Conservation (phyloP, 2,329 filamentous ascomycete genomes). For the Hypoxylon sp. region DNA sequence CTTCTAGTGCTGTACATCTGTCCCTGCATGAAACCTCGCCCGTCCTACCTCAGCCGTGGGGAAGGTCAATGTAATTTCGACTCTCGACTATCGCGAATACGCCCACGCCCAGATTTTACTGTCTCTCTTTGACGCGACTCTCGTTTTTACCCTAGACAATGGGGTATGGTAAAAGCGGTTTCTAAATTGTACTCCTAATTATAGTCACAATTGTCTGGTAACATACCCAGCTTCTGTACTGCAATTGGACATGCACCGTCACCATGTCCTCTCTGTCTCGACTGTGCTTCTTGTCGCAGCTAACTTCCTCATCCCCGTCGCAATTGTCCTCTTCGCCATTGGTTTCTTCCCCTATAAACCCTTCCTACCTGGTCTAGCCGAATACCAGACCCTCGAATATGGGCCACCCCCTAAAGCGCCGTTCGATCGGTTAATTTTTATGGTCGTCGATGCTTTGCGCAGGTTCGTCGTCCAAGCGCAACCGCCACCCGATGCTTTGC, state of each 20-base stretch:
- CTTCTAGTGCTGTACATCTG: no score
- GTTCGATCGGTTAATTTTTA: conserved; percentile 93
- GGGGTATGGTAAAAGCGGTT: conserved; percentile 30
- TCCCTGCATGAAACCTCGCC: not conserved
- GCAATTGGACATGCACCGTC: conserved; percentile 50
- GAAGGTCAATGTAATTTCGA: conserved; percentile 9
- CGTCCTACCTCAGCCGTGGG: conserved; percentile 5
- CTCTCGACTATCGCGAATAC: conserved; percentile 13
- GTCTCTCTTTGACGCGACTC: conserved; percentile 17
- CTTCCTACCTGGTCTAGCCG: conserved; percentile 86
- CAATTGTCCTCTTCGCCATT: conserved; percentile 82
- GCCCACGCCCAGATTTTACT: conserved; percentile 1
- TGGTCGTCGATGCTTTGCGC: conserved; percentile 96
- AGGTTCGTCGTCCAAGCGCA: conserved; percentile 68
- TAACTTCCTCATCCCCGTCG: conserved; percentile 83
- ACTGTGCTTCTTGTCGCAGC: conserved; percentile 71
- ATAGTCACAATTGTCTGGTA: conserved; percentile 4
- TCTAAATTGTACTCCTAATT: conserved; percentile 14
- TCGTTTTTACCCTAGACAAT: conserved; percentile 28
- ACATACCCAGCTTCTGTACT: conserved; percentile 5
- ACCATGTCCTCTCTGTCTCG: conserved; percentile 49
- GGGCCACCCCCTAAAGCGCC: conserved; percentile 73
- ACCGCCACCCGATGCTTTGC: conserved; percentile 9
- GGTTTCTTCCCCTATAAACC: conserved; percentile 99
- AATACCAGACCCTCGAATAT: conserved; percentile 71